A percentile compares a stretch with the other conserved stretches of the same genome.
Evolutionary conservation across 345 rosid genomes (phyloP).

Genomic region (Eucalyptus rudis): DNA sequence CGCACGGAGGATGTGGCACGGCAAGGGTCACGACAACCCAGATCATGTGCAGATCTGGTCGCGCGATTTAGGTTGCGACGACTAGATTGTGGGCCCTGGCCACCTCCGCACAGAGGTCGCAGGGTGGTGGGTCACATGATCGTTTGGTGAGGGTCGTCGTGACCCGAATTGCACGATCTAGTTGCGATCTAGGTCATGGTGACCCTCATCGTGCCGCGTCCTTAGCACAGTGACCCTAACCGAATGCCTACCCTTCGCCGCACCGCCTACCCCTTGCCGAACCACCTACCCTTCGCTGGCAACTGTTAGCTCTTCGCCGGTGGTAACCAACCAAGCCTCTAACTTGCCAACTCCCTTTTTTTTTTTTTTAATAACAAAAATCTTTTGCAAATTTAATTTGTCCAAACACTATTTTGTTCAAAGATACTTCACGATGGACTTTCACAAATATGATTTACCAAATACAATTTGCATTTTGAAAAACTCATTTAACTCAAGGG

Average conservation of each 20-base stretch:
- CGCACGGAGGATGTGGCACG: rapidly evolving
- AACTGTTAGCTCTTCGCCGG: rapidly evolving
- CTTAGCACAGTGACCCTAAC: rapidly evolving
- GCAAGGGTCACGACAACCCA: rapidly evolving
- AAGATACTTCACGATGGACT: too few relatives aligned
- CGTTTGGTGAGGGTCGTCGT: rapidly evolving
- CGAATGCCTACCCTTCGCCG: rapidly evolving
- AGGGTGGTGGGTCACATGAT: rapidly evolving
- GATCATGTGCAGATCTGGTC: rapidly evolving
- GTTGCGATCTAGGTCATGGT: too few relatives aligned
- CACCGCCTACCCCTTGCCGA: rapidly evolving
- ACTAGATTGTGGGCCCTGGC: rapidly evolving
- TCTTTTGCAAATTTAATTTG: too few relatives aligned
- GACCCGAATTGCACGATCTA: rapidly evolving
- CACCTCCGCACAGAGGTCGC: rapidly evolving
- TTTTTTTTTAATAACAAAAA: too few relatives aligned
- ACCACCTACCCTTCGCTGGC: rapidly evolving
- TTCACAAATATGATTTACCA: too few relatives aligned
- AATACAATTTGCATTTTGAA: too few relatives aligned
- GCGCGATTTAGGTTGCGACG: too few relatives aligned
- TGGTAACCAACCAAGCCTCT: too few relatives aligned
- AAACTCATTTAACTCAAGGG: too few relatives aligned
- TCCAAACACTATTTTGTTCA: rapidly evolving
- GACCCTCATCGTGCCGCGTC: rapidly evolving
- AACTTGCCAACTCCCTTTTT: too few relatives aligned